These are phyloP conservation scores for Berberis vulgaris DNA, from an alignment of 164 flowering plant species.

Conservation along the genomic window DNA sequence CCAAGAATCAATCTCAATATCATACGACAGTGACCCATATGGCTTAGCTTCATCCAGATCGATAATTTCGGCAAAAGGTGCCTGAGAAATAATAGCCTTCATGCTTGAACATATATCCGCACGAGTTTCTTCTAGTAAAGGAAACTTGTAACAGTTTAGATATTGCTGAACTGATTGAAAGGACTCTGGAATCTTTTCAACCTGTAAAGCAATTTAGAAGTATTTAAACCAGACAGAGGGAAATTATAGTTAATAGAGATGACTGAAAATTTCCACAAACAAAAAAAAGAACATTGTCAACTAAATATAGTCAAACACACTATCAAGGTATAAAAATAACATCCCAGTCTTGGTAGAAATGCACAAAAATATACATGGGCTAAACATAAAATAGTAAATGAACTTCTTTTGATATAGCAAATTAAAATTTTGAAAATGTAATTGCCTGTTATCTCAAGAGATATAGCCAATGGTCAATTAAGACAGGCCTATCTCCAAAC, in stretches of 20 bases:
- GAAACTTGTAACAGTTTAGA: conserved; percentile 33
- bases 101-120: conserved; percentile 33
- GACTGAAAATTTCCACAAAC: background rate
- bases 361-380: background rate
- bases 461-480: too few relatives aligned
- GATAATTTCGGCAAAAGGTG: conserved; percentile 45
- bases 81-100: conserved; percentile 31
- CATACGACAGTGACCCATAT: conserved; percentile 18
- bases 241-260: background rate
- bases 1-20: conserved; percentile 45
- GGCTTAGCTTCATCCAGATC: conserved; percentile 14
- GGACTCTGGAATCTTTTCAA: conserved; percentile 36
- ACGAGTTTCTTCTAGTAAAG: conserved; percentile 56
- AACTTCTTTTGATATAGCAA: background rate
- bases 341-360: background rate
- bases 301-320: background rate
- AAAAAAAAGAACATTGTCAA: background rate
- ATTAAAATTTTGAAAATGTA: too few relatives aligned
- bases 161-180: conserved; percentile 42
- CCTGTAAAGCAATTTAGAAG: conserved; percentile 20
- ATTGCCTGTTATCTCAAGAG: too few relatives aligned
- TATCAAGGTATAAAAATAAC: too few relatives aligned
- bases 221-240: background rate
- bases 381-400: background rate
- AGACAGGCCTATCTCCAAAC: too few relatives aligned